phyloP scores from a whole-genome alignment of 257 asterid genomes.

The Rhazya stricta region DNA sequence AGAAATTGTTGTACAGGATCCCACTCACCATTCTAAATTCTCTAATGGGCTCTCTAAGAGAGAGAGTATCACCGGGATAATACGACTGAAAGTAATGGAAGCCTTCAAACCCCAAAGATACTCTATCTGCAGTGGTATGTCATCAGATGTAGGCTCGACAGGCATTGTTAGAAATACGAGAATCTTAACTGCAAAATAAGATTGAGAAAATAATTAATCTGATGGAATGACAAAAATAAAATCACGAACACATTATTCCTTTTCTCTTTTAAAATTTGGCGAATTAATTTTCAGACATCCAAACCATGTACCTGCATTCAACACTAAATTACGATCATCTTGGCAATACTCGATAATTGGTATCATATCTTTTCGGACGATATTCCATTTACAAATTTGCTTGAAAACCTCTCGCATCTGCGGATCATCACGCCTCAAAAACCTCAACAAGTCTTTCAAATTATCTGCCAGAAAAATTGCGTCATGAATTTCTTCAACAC shows the following conservation, averaged over 20 bases:
- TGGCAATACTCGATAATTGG: slow-evolving; percentile 70
- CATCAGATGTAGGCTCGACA: slow-evolving; percentile 67
- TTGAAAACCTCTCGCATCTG: slow-evolving; percentile 86
- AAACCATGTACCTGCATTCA: slow-evolving; percentile 59
- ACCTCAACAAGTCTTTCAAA: slow-evolving; percentile 86
- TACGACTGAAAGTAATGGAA: slow-evolving; percentile 54
- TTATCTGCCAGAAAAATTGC: slow-evolving; percentile 47
- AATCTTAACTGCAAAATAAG: slow-evolving; percentile 61
- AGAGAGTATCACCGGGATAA: slow-evolving; percentile 68
- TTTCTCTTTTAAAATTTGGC: not conserved
- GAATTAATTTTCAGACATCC: not conserved
- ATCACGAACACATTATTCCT: not conserved
- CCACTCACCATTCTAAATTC: slow-evolving; percentile 68
- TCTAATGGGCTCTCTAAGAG: slow-evolving; percentile 79
- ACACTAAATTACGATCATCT: slow-evolving; percentile 72
- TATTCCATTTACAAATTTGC: slow-evolving; percentile 89
- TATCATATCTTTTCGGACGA: slow-evolving; percentile 58
- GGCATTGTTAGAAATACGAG: slow-evolving; percentile 96
- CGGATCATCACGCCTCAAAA: slow-evolving; percentile 86
- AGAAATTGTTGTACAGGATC: slow-evolving; percentile 4
- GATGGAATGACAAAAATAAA: not conserved
- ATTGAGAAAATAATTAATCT: not conserved
- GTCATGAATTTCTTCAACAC: not conserved
- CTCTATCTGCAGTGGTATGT: slow-evolving; percentile 80
- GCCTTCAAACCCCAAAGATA: slow-evolving; percentile 81